phyloP scores from a whole-genome alignment of 1,284 basidiomycete genomes.

The Ganoderma sinense region DNA sequence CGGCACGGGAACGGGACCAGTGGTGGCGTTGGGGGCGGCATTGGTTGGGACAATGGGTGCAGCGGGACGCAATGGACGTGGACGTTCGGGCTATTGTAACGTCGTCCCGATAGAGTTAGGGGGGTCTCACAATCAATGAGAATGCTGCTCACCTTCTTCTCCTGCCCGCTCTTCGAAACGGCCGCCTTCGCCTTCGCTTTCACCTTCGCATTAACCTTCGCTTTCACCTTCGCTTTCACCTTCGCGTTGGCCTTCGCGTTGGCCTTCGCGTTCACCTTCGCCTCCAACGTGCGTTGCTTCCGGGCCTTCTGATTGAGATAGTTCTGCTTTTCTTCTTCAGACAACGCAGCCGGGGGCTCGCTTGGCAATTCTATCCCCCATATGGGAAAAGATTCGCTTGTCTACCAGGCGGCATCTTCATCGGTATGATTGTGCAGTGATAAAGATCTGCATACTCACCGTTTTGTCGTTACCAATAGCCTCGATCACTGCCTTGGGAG shows the following conservation, averaged over 20 bases:
- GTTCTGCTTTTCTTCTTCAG: not conserved
- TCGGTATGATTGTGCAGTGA: not conserved
- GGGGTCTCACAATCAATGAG: not conserved
- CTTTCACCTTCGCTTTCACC: not conserved
- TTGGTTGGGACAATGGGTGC: not conserved
- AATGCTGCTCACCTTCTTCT: not conserved
- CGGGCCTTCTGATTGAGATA: not conserved
- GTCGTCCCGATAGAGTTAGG: not conserved
- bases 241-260: not conserved
- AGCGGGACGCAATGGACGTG: not conserved
- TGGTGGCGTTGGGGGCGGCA: not conserved
- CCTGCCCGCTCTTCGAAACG: not conserved
- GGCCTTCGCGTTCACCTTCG: not conserved
- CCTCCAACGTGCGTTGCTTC: not conserved
- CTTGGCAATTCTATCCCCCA: not conserved
- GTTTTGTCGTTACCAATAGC: not conserved
- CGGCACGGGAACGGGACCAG: not conserved
- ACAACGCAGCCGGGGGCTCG: not conserved
- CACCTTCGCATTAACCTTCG: not conserved
- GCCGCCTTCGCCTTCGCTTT: not conserved
- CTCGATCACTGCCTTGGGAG: not conserved
- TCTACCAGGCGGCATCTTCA: not conserved
- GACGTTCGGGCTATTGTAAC: not conserved
- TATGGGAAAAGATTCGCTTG: not conserved
- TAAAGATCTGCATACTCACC: not conserved